phyloP scores from a whole-genome alignment of 2,329 filamentous ascomycete genomes.

The Thyridium curvatum region DNA sequence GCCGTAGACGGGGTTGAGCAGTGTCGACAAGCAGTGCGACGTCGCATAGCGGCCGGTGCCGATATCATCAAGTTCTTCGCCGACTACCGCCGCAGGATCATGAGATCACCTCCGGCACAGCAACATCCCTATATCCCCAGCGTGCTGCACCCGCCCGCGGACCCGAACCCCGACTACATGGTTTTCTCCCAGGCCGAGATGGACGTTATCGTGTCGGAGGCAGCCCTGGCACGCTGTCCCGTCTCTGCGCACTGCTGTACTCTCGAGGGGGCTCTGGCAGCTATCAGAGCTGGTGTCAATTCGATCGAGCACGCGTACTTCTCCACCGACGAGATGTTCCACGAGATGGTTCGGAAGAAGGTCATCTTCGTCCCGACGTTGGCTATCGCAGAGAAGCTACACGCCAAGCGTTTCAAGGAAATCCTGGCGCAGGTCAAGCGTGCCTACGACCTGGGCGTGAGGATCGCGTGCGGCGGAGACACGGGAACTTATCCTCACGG shows the following conservation, averaged over 20 bases:
- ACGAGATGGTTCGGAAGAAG: constrained; percentile 33
- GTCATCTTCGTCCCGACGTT: constrained; percentile 49
- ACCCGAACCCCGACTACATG: constrained; percentile 33
- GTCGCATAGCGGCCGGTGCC: constrained; percentile 39
- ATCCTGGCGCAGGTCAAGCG: constrained; percentile 29
- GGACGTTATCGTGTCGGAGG: constrained; percentile 41
- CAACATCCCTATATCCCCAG: constrained; percentile 6
- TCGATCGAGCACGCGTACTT: constrained; percentile 39
- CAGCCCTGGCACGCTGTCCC: constrained; percentile 29
- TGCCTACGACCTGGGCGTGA: constrained; percentile 36
- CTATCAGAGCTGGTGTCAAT: constrained; percentile 37
- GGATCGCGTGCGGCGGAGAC: constrained; percentile 40
- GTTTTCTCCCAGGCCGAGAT: constrained; percentile 43
- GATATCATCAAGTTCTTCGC: constrained; percentile 40
- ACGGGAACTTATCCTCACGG: constrained; percentile 43
- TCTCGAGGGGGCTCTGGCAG: constrained; percentile 35
- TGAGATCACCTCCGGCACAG: constrained; percentile 25
- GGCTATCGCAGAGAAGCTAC: constrained; percentile 31
- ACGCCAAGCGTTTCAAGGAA: constrained; percentile 13
- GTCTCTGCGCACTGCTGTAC: constrained; percentile 37
- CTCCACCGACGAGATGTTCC: constrained; percentile 30
- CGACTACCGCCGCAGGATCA: constrained; percentile 30
- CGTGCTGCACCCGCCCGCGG: constrained; percentile 27
- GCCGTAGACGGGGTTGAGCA: constrained; percentile 40
- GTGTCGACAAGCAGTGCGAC: constrained; percentile 36